Evolutionary conservation across 2,329 filamentous ascomycete species (phyloP).

Genomic region (Stagonosporopsis vannaccii): DNA sequence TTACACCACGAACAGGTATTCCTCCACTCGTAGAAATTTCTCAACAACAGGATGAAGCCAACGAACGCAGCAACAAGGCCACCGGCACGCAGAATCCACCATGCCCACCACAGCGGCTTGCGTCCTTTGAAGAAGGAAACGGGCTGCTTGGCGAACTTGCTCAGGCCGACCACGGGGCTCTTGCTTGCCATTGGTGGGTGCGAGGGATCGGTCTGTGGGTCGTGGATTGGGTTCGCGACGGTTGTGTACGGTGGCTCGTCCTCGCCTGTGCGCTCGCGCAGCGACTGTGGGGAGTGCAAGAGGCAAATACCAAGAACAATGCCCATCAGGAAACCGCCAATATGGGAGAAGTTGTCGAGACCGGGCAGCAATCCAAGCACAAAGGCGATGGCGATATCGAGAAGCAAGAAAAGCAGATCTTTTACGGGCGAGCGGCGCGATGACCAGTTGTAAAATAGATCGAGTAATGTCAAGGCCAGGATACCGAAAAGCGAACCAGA

Average conservation of each 20-base stretch:
- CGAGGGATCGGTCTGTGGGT: conserved; percentile 21
- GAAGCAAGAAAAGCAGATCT: conserved; percentile 84
- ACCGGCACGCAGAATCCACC: conserved; percentile 87
- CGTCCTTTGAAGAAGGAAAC: conserved; percentile 87
- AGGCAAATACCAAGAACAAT: conserved; percentile 85
- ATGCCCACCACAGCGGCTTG: conserved; percentile 94
- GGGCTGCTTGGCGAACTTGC: conserved; percentile 58
- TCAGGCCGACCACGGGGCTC: conserved; percentile 29
- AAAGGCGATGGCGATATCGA: conserved; percentile 89
- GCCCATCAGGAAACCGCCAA: conserved; percentile 94
- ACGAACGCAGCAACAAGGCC: conserved; percentile 82
- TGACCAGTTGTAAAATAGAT: conserved; percentile 91
- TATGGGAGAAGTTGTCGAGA: conserved; percentile 96
- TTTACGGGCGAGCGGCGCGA: conserved; percentile 78
- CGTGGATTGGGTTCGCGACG: conserved; percentile 53
- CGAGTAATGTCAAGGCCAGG: conserved; percentile 84
- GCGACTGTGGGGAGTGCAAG: conserved; percentile 82
- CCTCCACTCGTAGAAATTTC: conserved; percentile 87
- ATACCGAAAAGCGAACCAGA: conserved; percentile 93
- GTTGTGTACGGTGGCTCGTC: conserved; percentile 74
- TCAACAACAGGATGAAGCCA: conserved; percentile 83
- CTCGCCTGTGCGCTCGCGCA: conserved; percentile 76
- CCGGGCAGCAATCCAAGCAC: conserved; percentile 90
- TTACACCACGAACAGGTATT: conserved; percentile 90
- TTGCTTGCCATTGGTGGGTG: conserved; percentile 21